Evolutionary conservation across 768 basidiomycete species (phyloP).

Genomic region (Trametes cingulata): DNA sequence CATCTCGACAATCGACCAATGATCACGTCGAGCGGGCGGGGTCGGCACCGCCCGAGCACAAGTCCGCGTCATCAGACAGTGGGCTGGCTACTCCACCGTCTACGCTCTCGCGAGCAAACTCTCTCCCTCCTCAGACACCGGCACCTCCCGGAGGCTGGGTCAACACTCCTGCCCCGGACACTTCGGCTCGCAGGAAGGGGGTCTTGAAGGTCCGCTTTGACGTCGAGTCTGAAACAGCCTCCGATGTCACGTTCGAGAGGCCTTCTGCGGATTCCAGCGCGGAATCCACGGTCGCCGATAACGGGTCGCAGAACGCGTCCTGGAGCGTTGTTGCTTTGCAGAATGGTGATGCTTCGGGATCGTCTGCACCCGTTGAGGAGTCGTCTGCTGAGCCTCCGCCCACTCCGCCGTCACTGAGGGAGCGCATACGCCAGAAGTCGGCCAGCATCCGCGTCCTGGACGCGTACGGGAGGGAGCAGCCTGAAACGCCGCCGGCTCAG

Average conservation of each 20-base stretch:
- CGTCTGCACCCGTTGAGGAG: neutral
- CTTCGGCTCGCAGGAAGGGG: constrained; percentile 45
- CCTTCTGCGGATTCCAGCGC: constrained; percentile 8
- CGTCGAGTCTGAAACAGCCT: constrained; percentile 37
- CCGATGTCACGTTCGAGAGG: constrained; percentile 24
- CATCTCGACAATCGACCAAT: constrained; percentile 22
- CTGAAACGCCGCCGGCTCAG: neutral
- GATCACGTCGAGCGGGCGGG: constrained; percentile 16
- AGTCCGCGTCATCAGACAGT: constrained; percentile 2
- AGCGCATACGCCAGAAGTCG: constrained; percentile 45
- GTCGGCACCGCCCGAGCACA: constrained; percentile 20
- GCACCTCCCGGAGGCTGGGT: constrained; percentile 70
- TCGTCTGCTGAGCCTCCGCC: constrained; percentile 24
- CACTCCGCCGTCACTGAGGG: constrained; percentile 29
- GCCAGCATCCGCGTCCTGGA: constrained; percentile 65
- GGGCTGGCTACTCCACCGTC: constrained; percentile 20
- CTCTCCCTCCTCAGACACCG: constrained; percentile 57
- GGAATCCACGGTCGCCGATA: constrained; percentile 1
- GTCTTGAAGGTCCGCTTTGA: constrained; percentile 76
- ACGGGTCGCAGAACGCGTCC: neutral
- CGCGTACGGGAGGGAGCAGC: constrained; percentile 59
- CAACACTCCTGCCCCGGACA: constrained; percentile 30
- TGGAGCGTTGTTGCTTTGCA: neutral
- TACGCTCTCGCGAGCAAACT: constrained; percentile 50
- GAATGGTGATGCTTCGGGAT: constrained; percentile 11